phyloP scores from a whole-genome alignment of 768 basidiomycete genomes.

The Lactifluus subvellereus region DNA sequence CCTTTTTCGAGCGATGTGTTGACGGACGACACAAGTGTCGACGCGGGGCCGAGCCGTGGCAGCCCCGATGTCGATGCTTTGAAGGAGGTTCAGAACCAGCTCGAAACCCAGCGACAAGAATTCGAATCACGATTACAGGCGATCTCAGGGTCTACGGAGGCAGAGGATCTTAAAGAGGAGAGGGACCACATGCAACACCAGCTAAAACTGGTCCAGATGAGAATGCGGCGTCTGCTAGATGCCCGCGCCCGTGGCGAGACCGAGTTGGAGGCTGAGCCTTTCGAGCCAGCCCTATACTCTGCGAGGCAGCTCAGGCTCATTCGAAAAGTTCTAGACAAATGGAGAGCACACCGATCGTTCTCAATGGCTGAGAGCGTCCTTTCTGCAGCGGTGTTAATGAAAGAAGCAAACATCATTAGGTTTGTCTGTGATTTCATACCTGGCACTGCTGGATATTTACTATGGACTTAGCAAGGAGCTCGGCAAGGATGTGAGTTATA shows the following conservation, averaged over 20 bases:
- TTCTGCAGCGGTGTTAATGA: conserved; percentile 76
- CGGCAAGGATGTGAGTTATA: conserved; percentile 81
- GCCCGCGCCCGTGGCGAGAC: conserved; percentile 72
- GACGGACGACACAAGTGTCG: conserved; percentile 86
- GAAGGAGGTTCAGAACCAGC: conserved; percentile 66
- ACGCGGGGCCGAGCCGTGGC: conserved; percentile 49
- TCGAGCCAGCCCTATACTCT: conserved; percentile 79
- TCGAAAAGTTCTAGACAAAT: conserved; percentile 74
- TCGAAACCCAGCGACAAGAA: conserved; percentile 46
- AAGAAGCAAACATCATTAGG: conserved; percentile 95
- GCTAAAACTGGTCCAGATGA: conserved; percentile 67
- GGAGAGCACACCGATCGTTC: conserved; percentile 80
- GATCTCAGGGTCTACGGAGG: conserved; percentile 64
- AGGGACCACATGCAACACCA: conserved; percentile 93
- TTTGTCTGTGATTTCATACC: conserved; percentile 36
- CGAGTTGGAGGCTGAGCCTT: conserved; percentile 53
- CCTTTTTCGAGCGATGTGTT: conserved; percentile 70
- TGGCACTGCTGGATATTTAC: conserved; percentile 13
- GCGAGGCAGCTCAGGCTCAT: conserved; percentile 79
- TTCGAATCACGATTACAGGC: conserved; percentile 55
- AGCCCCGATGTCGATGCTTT: conserved; percentile 66
- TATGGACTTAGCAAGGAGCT: conserved; percentile 64
- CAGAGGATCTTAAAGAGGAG: conserved; percentile 82
- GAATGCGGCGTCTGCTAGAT: conserved; percentile 77
- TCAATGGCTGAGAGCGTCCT: conserved; percentile 90